Base-by-base conservation (phyloP, 2,329 filamentous ascomycete species). In the Alternaria triticina region DNA sequence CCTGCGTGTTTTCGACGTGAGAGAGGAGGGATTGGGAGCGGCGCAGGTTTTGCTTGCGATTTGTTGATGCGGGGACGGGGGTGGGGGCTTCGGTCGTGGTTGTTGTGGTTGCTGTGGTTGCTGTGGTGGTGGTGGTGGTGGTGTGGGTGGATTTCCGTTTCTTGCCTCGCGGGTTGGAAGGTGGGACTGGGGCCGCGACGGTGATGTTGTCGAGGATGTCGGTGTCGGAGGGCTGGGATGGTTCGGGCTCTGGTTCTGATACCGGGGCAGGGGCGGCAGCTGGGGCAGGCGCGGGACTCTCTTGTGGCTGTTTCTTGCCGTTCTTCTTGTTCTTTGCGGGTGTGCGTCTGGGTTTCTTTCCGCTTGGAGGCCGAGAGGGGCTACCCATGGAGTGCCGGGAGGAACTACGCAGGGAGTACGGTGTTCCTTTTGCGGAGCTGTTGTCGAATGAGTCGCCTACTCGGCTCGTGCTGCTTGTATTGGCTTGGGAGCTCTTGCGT, bases 161-260 rank as follows among this genome's bases (percentile, higher is more conserved):
- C 44, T 56, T 71, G 10, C 50, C 43, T n/a, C 17, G 49, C 2
- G 54, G 44, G 12, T 47, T 67, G 3, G 58, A 55, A 5, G 54
- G 15, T 27, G 44, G 49, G 5, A 71, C 62, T 5, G 49, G 36
- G 5, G 65, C 63, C 17, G 75, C 77, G 20, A 83, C 79, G 15
- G 81, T 72, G 52, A 83, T 83, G 58, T 79, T 81, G 45, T 82
- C 81, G 22, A 74, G 74, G 20, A 81, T 74, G 6, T 72, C 74
- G 7, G 80, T 77, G 2, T 77, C 71, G 5, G 78, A 71, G 8
- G 57, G 51, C n/a, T 62, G 44, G 10, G 17, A 3, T 23, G 57
- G 20, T 10, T 27, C 43, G 1, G 54, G 27, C 3, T 15, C 30
- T 52, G 36, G 43, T 11, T 51, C 13, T 36, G 6, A 20, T 15